phyloP scores from a whole-genome alignment of 257 asterid genomes.

The Anisodus acutangulus region DNA sequence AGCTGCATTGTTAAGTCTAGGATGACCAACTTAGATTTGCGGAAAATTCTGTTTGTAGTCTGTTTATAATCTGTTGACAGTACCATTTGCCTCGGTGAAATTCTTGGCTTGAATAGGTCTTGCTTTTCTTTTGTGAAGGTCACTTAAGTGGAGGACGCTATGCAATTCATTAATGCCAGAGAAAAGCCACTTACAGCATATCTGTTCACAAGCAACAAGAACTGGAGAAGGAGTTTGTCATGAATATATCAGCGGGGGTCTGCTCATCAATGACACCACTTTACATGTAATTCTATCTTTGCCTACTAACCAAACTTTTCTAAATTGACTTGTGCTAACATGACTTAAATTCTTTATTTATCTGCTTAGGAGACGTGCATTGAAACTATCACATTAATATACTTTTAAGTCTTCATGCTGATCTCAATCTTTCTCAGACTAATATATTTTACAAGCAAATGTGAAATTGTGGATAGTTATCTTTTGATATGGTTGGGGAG shows the following conservation, averaged over 20 bases:
- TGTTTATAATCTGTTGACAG: background rate
- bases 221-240: conserved; percentile 67
- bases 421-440: conserved; percentile 6
- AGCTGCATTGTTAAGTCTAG: background rate
- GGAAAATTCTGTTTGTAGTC: background rate
- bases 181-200: conserved; percentile 95
- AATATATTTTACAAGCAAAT: conserved; percentile 18
- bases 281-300: conserved; percentile 61
- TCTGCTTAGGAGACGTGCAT: background rate
- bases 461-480: background rate
- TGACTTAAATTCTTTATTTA: conserved; percentile 17
- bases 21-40: background rate
- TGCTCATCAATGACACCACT: conserved; percentile 67
- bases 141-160: conserved; percentile 62
- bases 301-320: conserved; percentile 11
- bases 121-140: conserved; percentile 54
- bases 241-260: conserved; percentile 76
- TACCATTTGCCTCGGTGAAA: background rate
- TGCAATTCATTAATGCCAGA: conserved; percentile 59
- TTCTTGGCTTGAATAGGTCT: conserved; percentile 18
- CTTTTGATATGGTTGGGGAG: background rate
- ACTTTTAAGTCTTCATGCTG: background rate
- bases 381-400: background rate
- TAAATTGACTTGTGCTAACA: conserved; percentile 6
- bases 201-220: conserved; percentile 76